Evolutionary conservation across 2,329 filamentous ascomycete species (phyloP), one percentile per base, ranked within the genome.

Genomic region (Rachicladosporium sp.): DNA sequence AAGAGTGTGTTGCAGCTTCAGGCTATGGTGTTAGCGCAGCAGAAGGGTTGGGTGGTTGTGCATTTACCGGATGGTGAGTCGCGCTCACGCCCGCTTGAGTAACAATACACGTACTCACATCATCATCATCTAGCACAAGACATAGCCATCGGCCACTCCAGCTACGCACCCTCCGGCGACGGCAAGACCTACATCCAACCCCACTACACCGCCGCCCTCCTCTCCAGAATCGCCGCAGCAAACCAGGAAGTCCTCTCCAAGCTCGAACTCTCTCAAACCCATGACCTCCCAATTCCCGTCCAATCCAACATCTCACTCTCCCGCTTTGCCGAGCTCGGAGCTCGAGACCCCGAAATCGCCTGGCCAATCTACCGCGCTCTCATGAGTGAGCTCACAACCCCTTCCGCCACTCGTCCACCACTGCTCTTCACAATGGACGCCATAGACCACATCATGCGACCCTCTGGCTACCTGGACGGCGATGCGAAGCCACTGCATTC

Each of bases 1-100:
- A 98, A 96, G 74, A 94, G 83, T 58, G 76, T 91, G 51, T 65
- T 93, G 53, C 62, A 93, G 53, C 68, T 94, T 34, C 88, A 96
- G 65, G 82, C 82, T 31, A 76, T 93, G 73, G 69, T 82, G 11
- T 80, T 88, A 62, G 89, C 77, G 1, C 78, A 89, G 49, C 59
- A 88, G 54, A 85, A 86, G 59, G 73, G 82, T 21, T 96, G 88
- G 86, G 71, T 94, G 33, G 87, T 96, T 35, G 71, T 98, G 43
- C 81, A 84, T 55, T 72, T 96, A 37, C 88, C 91, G 30, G 87
- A 98, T 66, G 82, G 88, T 93, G 69, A 31, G 10, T n/a, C n/a
- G n/a, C n/a, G n/a, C n/a, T n/a, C n/a, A n/a, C n/a, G n/a, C n/a
- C n/a, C n/a, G n/a, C n/a, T n/a, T n/a, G n/a, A n/a, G n/a, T n/a